Evolutionary conservation across 495 filamentous ascomycete species (phyloP).

Genomic region (Cryomyces minteri): DNA sequence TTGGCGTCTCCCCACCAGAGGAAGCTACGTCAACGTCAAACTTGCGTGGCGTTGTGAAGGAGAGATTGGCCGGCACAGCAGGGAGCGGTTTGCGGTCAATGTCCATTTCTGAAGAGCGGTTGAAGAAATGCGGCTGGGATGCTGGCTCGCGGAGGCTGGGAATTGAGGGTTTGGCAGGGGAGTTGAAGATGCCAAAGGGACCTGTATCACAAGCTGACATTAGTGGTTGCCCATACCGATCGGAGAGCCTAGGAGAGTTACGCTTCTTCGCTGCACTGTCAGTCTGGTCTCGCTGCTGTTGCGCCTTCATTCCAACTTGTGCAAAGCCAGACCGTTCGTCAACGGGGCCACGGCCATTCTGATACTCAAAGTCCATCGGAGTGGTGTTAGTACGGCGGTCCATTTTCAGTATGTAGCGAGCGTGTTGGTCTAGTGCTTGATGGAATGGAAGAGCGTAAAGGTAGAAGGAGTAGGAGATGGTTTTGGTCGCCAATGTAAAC

Average conservation of each 20-base stretch:
- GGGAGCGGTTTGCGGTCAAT: constrained; percentile 5
- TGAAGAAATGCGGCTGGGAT: constrained; percentile 24
- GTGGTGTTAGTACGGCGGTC: background rate
- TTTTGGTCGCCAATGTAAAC: too few relatives aligned
- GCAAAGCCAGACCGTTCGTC: constrained; percentile 40
- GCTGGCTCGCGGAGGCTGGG: constrained; percentile 30
- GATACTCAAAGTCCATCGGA: constrained; percentile 56
- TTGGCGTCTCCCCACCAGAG: constrained; percentile 59
- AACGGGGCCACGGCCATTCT: constrained; percentile 31
- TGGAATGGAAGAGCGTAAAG: too few relatives aligned
- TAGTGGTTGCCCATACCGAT: background rate
- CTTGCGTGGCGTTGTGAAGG: constrained; percentile 46
- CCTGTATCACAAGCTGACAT: constrained; percentile 16
- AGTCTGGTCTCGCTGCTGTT: constrained; percentile 14
- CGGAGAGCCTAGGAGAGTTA: constrained; percentile 6
- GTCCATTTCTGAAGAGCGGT: constrained; percentile 3
- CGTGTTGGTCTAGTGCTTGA: too few relatives aligned
- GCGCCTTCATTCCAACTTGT: constrained; percentile 23
- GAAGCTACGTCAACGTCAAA: constrained; percentile 47
- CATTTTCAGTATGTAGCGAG: background rate
- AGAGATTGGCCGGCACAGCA: background rate
- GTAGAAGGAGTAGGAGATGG: too few relatives aligned
- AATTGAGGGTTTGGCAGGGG: constrained; percentile 27
- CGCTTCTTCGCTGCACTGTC: constrained; percentile 22
- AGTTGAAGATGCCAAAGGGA: constrained; percentile 30